phyloP scores from a whole-genome alignment of 352 stramenopile genomes.

The Phytophthora fragariae region DNA sequence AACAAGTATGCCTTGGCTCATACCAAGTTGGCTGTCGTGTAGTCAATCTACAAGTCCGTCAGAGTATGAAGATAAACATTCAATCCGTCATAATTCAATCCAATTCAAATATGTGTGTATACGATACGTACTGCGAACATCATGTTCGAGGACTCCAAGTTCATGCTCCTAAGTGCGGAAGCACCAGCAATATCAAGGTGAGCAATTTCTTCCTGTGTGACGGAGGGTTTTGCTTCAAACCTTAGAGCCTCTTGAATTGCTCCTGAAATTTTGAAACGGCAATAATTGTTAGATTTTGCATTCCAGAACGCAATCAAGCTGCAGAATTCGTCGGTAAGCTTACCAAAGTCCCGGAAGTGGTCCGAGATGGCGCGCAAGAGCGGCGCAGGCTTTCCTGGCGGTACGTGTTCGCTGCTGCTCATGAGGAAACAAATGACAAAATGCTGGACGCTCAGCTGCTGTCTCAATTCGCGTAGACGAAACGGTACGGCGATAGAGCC shows the following conservation, averaged over 20 bases:
- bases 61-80: neutral
- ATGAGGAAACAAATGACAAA: slow-evolving; percentile 31
- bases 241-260: slow-evolving; percentile 36
- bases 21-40: slow-evolving; percentile 73
- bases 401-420: slow-evolving; percentile 16
- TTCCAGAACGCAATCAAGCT: neutral
- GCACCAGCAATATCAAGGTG: neutral
- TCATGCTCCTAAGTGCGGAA: slow-evolving; percentile 34
- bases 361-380: slow-evolving; percentile 40
- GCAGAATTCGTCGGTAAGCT: neutral
- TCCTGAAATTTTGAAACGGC: slow-evolving; percentile 6
- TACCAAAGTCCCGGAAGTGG: slow-evolving; percentile 38
- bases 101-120: neutral
- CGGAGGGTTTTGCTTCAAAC: neutral
- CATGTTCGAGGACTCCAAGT: slow-evolving; percentile 74
- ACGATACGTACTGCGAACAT: slow-evolving; percentile 54
- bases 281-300: neutral
- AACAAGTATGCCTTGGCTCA: neutral
- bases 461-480: slow-evolving; percentile 9
- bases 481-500: slow-evolving; percentile 11
- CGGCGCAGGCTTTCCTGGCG: slow-evolving; percentile 14
- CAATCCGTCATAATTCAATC: neutral
- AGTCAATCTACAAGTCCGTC: slow-evolving; percentile 56
- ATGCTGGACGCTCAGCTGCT: slow-evolving; percentile 5
- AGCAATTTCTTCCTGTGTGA: neutral